Conservation (phyloP, 305 asterid species). For the Solanum hybrid region DNA sequence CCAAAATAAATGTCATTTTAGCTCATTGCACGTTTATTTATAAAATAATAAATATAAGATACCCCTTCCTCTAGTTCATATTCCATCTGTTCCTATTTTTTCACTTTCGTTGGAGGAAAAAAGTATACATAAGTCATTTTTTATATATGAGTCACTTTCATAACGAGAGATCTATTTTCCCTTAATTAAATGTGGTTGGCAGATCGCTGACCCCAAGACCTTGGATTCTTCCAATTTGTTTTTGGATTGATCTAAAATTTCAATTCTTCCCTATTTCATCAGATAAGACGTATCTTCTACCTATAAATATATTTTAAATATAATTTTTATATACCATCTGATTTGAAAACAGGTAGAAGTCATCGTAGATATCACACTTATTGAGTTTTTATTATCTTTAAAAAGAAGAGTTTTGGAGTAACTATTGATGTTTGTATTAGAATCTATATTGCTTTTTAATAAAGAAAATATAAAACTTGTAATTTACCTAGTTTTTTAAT, state of each 20-base stretch:
- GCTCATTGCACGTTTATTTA: not conserved
- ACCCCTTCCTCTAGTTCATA: too few species aligned
- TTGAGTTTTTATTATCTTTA: not conserved
- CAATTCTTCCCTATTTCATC: too few species aligned
- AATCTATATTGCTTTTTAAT: not conserved
- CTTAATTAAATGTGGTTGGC: not conserved
- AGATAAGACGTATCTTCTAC: not conserved
- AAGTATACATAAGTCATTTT: too few species aligned
- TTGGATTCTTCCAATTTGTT: not conserved
- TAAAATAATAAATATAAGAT: too few species aligned
- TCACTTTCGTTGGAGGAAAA: not conserved
- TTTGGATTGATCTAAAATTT: not conserved
- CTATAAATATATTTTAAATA: not conserved
- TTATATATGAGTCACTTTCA: too few species aligned
- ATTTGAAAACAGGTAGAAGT: not conserved
- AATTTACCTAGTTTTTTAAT: not conserved
- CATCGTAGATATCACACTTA: not conserved
- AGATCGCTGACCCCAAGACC: not conserved
- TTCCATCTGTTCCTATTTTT: not conserved
- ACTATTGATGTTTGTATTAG: not conserved
- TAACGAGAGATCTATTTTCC: too few species aligned
- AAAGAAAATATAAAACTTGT: not conserved
- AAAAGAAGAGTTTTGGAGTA: too few species aligned
- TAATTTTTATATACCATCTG: not conserved
- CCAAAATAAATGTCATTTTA: too few species aligned